A percentile compares a stretch with the other conserved stretches of the same genome.
phyloP scores from a whole-genome alignment of 495 filamentous ascomycete species.

The Xylaria flabelliformis region DNA sequence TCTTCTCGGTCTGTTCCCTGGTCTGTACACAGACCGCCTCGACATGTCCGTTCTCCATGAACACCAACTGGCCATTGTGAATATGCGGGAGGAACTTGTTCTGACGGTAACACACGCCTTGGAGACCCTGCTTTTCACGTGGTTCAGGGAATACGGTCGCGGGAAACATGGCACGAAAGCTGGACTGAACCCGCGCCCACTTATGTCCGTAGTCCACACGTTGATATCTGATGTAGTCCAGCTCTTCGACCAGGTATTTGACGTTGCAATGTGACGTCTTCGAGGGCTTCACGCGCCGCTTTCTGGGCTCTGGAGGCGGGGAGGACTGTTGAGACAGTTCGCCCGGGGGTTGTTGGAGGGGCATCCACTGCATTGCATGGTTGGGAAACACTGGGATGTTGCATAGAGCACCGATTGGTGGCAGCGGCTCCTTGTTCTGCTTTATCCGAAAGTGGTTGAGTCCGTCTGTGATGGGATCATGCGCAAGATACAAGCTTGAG shows the following conservation, averaged over 20 bases:
- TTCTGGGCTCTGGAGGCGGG: not conserved
- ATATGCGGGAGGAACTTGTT: constrained; percentile 40
- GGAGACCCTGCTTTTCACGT: constrained; percentile 36
- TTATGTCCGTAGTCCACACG: constrained; percentile 41
- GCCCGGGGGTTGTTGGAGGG: constrained; percentile 16
- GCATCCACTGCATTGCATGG: constrained; percentile 10
- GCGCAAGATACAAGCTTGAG: not conserved
- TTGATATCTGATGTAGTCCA: constrained; percentile 46
- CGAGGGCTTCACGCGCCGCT: not conserved
- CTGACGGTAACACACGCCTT: constrained; percentile 49
- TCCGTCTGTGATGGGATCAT: constrained; percentile 35
- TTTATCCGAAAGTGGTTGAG: constrained; percentile 30
- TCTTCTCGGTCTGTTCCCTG: constrained; percentile 28
- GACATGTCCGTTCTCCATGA: constrained; percentile 36
- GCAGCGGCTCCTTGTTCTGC: constrained; percentile 28
- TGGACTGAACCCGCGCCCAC: constrained; percentile 41
- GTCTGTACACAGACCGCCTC: constrained; percentile 24
- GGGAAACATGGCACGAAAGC: constrained; percentile 41
- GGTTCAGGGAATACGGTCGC: constrained; percentile 30
- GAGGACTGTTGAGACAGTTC: constrained; percentile 15
- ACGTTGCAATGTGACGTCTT: constrained; percentile 39
- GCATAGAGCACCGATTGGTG: constrained; percentile 24
- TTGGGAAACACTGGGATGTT: not conserved
- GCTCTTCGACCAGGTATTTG: constrained; percentile 43
- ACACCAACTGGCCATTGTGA: constrained; percentile 33